Conservation (phyloP, 805 yeast genomes). For the Starmerella ratchasimensis region DNA sequence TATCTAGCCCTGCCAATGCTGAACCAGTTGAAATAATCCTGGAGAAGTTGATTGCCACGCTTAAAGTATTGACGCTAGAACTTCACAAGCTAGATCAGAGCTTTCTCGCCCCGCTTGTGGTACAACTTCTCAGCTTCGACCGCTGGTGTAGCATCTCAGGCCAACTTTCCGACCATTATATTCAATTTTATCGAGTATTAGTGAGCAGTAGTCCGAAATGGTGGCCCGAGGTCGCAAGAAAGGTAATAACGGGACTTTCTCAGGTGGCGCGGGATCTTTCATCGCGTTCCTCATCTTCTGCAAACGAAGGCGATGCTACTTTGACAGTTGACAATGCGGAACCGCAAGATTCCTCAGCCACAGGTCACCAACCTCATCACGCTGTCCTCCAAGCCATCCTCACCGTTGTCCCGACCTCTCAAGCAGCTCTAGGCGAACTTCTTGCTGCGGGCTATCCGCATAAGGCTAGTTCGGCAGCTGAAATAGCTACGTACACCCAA, state of each 20-base stretch:
- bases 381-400: constrained; percentile 49
- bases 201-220: constrained; percentile 81
- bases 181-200: constrained; percentile 60
- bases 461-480: constrained; percentile 39
- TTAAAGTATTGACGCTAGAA: constrained; percentile 48
- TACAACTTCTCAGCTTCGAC: constrained; percentile 43
- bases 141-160: constrained; percentile 43
- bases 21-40: constrained; percentile 8
- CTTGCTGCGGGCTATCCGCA: constrained; percentile 62
- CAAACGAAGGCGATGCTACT: too few species aligned
- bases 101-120: constrained; percentile 39
- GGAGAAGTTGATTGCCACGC: constrained; percentile 39
- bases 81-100: constrained; percentile 47
- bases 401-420: constrained; percentile 67
- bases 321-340: too few species aligned
- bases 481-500: constrained; percentile 40
- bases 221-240: constrained; percentile 68
- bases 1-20: neutral
- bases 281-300: too few species aligned
- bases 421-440: constrained; percentile 45
- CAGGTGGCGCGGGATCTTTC: constrained; percentile 21
- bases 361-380: constrained; percentile 51
- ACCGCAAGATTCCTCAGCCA: too few species aligned
- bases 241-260: constrained; percentile 49
- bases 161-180: constrained; percentile 39